Base-by-base conservation (phyloP, 148 eudicot species). In the Silene uniflora region DNA sequence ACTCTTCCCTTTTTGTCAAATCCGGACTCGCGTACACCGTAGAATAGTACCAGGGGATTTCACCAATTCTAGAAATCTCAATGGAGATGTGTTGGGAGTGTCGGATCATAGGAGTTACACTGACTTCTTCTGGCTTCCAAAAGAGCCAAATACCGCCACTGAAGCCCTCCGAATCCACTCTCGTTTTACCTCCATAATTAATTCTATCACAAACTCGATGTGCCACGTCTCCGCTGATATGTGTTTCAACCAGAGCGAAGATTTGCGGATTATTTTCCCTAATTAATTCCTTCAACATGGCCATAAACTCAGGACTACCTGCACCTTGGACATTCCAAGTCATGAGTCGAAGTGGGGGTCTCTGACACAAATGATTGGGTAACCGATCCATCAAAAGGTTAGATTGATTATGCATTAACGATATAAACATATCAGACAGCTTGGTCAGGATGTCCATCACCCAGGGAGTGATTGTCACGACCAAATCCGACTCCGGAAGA, bases 291-390 rank as follows among this genome's bases (percentile, higher is more conserved):
- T 23, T 10, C 3, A 75, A 5, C 4, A 49, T 29, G 6, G 39
- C 0, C 7, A 49, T 1, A 23, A 70, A 70, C 6, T 10, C 58
- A 6, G 17, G 1, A 10, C 13, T 62, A 1, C 70, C 70, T 0
- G 25, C 77, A 2, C 77, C 77, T 8, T 44, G 61, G 1, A 64
- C 77, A 46, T 64, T 74, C 77, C 77, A 74, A 0, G 66, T 39
- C 55, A 73, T 60, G 3, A 60, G 2, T 2, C 9, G 1, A 0
- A 60, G 1, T 1, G 24, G n/a, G 9, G 4, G 63, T 55, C 10
- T 55, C 5, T 4, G 29, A 27, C 29, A 27, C n/a, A 16, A 17
- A 17, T 0, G 18, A 12, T 3, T 11, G 4, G 7, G 7, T 0
- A 4, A 11, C 4, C 60, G 7, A 55, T 55, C 60, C 60, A 55